These are phyloP conservation scores for Penicillium subrubescens DNA, from an alignment of 495 filamentous ascomycete genomes.

Conservation along the genomic window DNA sequence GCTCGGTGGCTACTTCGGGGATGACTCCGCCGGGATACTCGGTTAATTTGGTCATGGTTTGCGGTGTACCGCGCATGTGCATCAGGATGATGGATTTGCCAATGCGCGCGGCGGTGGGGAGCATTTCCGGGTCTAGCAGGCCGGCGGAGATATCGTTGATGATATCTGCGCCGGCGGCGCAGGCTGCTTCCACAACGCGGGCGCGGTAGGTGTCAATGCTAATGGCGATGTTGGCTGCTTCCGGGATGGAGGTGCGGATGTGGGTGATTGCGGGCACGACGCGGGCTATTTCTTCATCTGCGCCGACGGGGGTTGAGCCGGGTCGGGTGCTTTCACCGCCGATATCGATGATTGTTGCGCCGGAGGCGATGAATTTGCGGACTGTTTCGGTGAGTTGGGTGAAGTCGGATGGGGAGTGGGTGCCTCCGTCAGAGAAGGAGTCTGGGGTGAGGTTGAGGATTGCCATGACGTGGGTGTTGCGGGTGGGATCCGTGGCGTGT, in stretches of 20 bases:
- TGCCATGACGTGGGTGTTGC: constrained; percentile 82
- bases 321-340: constrained; percentile 93
- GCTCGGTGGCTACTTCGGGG: constrained; percentile 66
- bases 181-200: constrained; percentile 75
- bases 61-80: constrained; percentile 92
- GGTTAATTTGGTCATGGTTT: constrained; percentile 73
- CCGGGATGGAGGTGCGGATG: constrained; percentile 65
- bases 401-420: constrained; percentile 48
- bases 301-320: constrained; percentile 61
- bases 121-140: constrained; percentile 76
- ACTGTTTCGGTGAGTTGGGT: constrained; percentile 52
- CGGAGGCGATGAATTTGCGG: constrained; percentile 58
- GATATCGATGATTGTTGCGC: constrained; percentile 85
- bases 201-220: constrained; percentile 93
- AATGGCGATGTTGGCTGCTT: constrained; percentile 64
- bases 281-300: constrained; percentile 74
- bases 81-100: constrained; percentile 86
- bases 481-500: constrained; percentile 61
- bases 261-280: constrained; percentile 75
- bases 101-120: constrained; percentile 73
- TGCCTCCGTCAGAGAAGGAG: constrained; percentile 93
- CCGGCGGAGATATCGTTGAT: constrained; percentile 95
- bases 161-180: constrained; percentile 84
- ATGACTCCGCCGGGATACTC: constrained; percentile 77
- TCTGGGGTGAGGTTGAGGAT: constrained; percentile 96